A percentile compares a stretch with the other conserved stretches of the same genome.
Conservation (phyloP, 2,329 filamentous ascomycete genomes). For the Ophiostoma quercus region DNA sequence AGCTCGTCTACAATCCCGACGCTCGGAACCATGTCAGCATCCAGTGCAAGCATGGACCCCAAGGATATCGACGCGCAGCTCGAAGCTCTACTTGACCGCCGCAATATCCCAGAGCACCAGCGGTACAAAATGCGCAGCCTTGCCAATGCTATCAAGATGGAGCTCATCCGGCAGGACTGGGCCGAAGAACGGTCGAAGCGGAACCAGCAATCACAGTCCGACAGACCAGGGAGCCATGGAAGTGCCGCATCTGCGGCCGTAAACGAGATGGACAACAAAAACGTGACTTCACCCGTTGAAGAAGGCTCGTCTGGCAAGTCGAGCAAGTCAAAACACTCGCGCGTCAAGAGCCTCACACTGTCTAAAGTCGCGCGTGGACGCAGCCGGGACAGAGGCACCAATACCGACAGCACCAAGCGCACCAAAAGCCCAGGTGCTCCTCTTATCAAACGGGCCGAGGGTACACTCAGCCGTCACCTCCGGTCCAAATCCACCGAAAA, state of each 20-base stretch:
- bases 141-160: conserved; percentile 84
- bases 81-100: conserved; percentile 67
- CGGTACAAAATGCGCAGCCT: conserved; percentile 90
- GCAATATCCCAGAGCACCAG: conserved; percentile 92
- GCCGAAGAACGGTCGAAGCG: conserved; percentile 55
- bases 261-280: conserved; percentile 6
- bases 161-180: conserved; percentile 89
- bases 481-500: conserved; percentile 70
- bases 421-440: conserved; percentile 59
- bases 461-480: conserved; percentile 57
- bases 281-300: background rate
- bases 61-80: conserved; percentile 53
- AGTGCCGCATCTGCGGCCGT: conserved; percentile 39
- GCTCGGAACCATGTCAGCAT: conserved; percentile 33
- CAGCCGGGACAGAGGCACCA: conserved; percentile 22
- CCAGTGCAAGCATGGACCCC: conserved; percentile 51
- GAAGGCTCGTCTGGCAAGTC: conserved; percentile 37
- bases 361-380: conserved; percentile 47
- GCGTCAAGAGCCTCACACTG: conserved; percentile 75
- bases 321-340: conserved; percentile 52
- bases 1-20: conserved; percentile 26
- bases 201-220: background rate
- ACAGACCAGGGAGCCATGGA: conserved; percentile 36
- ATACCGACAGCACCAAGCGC: conserved; percentile 12
- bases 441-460: conserved; percentile 64